A percentile compares a stretch with the other conserved stretches of the same genome.
Conservation (phyloP, 495 filamentous ascomycete species). For the Penicillium daleae region DNA sequence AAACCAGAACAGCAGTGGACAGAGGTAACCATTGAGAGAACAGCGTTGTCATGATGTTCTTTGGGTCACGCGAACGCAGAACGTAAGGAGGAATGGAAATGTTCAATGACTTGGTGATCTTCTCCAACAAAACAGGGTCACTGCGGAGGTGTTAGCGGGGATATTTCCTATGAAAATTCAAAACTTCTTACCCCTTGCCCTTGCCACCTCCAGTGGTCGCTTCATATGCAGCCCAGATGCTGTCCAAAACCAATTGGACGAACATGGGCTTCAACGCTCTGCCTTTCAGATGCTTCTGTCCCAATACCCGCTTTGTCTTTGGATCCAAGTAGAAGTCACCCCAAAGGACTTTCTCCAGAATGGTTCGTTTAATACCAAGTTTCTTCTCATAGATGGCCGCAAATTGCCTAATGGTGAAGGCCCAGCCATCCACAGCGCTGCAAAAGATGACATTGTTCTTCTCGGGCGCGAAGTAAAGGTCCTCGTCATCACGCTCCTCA, state of each 20-base stretch:
- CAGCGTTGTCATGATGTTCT: conserved; percentile 79
- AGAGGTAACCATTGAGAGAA: conserved; percentile 91
- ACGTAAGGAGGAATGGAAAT: conserved; percentile 83
- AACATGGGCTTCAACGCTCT: conserved; percentile 94
- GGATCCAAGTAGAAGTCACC: conserved; percentile 96
- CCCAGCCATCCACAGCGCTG: conserved; percentile 97
- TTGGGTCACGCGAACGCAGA: conserved; percentile 81
- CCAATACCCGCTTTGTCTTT: conserved; percentile 92
- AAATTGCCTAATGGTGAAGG: conserved; percentile 94
- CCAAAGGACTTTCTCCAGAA: conserved; percentile 95
- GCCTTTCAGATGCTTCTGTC: conserved; percentile 90
- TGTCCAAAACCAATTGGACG: conserved; percentile 93
- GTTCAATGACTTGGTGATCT: conserved; percentile 90
- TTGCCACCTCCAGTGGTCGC: conserved; percentile 82
- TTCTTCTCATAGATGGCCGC: conserved; percentile 95
- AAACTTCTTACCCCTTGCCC: conserved; percentile 73
- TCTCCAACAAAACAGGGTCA: conserved; percentile 81
- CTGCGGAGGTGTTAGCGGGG: conserved; percentile 45
- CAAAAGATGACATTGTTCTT: conserved; percentile 99
- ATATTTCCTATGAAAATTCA: too few species aligned
- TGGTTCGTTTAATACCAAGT: conserved; percentile 87
- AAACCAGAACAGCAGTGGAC: conserved; percentile 89
- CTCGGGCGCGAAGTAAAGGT: conserved; percentile 96
- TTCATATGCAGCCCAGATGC: conserved; percentile 95
- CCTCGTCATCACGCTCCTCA: conserved; percentile 93